phyloP scores from a whole-genome alignment of 306 rosid species.

The Geum urbanum region DNA sequence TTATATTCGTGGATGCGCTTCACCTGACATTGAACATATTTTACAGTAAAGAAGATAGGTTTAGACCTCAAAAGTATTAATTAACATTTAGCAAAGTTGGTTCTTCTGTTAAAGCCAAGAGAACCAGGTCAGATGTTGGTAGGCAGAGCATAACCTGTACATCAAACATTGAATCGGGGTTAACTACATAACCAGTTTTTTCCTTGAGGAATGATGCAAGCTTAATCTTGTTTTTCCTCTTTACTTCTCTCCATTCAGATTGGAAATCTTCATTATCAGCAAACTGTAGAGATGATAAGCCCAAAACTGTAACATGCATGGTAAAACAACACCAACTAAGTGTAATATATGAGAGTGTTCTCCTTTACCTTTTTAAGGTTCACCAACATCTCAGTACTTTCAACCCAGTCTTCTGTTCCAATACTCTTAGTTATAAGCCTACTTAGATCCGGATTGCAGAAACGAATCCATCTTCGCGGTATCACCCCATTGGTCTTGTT shows the following conservation, averaged over 20 bases:
- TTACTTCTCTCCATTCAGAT: conserved; percentile 71
- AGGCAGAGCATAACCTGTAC: conserved; percentile 52
- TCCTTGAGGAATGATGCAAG: conserved; percentile 63
- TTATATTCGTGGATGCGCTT: conserved; percentile 98
- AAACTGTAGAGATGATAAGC: conserved; percentile 43
- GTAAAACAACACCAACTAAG: too few species aligned
- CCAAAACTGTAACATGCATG: conserved; percentile 6
- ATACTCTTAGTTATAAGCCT: conserved; percentile 59
- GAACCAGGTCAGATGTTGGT: background rate
- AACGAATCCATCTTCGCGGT: conserved; percentile 90
- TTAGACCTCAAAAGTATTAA: background rate
- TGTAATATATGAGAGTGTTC: too few species aligned
- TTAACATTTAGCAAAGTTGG: background rate
- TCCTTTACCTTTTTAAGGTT: conserved; percentile 57
- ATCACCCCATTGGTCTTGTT: conserved; percentile 96
- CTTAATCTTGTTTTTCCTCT: conserved; percentile 72
- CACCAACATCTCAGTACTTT: conserved; percentile 64
- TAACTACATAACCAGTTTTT: conserved; percentile 76
- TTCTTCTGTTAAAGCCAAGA: background rate
- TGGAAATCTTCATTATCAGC: conserved; percentile 81
- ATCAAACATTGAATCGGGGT: conserved; percentile 85
- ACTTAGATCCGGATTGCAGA: conserved; percentile 80
- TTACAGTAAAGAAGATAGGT: too few species aligned
- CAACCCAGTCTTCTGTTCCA: conserved; percentile 84
- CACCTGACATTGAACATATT: conserved; percentile 43